Conservation (phyloP, 805 yeast species). For the Naumovozyma baii region DNA sequence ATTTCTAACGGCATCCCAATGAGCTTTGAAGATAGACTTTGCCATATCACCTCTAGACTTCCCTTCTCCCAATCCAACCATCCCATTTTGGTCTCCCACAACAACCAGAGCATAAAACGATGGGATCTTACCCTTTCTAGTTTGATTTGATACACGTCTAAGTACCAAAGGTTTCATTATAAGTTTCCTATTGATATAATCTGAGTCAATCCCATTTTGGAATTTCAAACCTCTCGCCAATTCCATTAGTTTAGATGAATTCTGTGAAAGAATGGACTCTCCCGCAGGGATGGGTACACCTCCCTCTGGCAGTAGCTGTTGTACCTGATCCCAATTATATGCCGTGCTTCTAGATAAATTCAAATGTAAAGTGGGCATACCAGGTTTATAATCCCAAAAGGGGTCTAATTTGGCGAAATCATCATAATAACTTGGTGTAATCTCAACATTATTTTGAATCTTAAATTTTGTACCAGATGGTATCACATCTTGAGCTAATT, state of each 20-base stretch:
- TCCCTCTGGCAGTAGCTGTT: conserved; percentile 22
- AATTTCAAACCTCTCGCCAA: conserved; percentile 47
- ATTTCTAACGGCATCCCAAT: conserved; percentile 88
- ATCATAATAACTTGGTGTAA: conserved; percentile 35
- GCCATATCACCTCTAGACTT: conserved; percentile 71
- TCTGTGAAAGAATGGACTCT: conserved; percentile 3
- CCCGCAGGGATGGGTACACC: conserved; percentile 8
- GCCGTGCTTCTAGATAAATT: conserved; percentile 7
- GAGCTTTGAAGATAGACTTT: conserved; percentile 72
- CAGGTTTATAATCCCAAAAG: conserved; percentile 53
- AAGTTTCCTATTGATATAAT: conserved; percentile 47
- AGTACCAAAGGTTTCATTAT: conserved; percentile 56
- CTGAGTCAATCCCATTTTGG: conserved; percentile 56
- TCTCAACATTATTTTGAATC: conserved; percentile 18
- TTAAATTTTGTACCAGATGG: conserved; percentile 45
- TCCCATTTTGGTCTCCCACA: conserved; percentile 88
- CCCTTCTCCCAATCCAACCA: conserved; percentile 93
- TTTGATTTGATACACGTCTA: conserved; percentile 83
- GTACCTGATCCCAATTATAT: conserved; percentile 16
- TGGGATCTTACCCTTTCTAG: conserved; percentile 82
- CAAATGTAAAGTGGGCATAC: conserved; percentile 21
- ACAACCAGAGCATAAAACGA: conserved; percentile 76
- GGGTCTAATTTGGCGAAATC: conserved; percentile 67
- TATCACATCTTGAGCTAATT: conserved; percentile 68
- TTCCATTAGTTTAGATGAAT: conserved; percentile 3